Base-by-base conservation (phyloP, 768 basidiomycete genomes). In the Cubamyces lactineus region DNA sequence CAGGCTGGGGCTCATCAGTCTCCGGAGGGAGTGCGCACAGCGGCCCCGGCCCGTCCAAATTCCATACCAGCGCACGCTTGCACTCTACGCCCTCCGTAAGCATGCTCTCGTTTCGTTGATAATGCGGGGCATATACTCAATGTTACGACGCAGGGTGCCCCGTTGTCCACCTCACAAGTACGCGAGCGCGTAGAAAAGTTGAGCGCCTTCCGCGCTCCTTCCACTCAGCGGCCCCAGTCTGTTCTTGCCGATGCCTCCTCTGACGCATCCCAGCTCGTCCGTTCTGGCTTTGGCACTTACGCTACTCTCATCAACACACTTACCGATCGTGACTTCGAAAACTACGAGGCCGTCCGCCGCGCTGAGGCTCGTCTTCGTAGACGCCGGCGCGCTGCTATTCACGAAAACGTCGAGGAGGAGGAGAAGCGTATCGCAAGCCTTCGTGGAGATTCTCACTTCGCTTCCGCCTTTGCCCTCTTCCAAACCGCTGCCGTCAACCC, bases 11-110 rank as follows among this genome's bases (percentile, higher is more conserved):
- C 26, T 79, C 81, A 1, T 83, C 82, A 0, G 78, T 67, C 64
- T 73, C 72, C 0, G 66, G 80, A 66, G 84, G 86, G 65, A 80
- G 81, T 6, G 78, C 80, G 60, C 80, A 83, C 42, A 84, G 86
- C 54, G 85, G 89, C 45, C 81, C 91, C 51, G 89, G 91, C 2
- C 84, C 89, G 30, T 80, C 88, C 56, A 92, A 89, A 72, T 86
- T 86, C 66, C 84, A 86, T 59, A 75, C 89, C 13, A 89, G 90
- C 42, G 83, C 87, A 70, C 82, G 89, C 48, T 89, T 89, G 70
- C 85, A 91, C 72, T 76, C 80, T 52, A 83, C 85, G 1, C 91
- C 86, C 71, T 84, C 82, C 26, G 90, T 92, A 59, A 70, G 84
- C 79, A 40, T 13, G 30, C 2, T 8, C 45, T 16, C 34, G 12